These are phyloP conservation scores for Microcos paniculata DNA, from an alignment of 345 rosid genomes.

Conservation along the genomic window DNA sequence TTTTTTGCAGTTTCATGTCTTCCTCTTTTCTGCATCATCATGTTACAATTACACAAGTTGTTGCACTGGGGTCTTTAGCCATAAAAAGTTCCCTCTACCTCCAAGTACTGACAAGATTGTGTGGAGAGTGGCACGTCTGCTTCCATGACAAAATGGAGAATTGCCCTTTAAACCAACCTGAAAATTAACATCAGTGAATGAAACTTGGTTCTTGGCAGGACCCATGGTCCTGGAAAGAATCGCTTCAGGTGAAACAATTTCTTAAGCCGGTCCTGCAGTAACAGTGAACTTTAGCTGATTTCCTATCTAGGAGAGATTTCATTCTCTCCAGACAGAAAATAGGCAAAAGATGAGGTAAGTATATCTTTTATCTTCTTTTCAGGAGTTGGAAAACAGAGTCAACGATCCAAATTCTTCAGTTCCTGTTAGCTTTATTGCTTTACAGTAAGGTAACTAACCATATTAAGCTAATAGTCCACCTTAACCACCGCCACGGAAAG, in stretches of 20 bases:
- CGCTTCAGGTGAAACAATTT: neutral
- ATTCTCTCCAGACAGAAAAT: too few relatives aligned
- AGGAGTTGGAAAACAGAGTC: neutral
- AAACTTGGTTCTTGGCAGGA: neutral
- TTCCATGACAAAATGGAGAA: neutral
- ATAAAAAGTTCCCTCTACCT: neutral
- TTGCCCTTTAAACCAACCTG: neutral
- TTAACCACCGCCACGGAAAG: neutral
- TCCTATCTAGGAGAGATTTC: too few relatives aligned
- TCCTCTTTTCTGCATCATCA: neutral
- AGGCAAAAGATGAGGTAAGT: too few relatives aligned
- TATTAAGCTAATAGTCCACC: neutral
- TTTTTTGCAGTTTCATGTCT: neutral
- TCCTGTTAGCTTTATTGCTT: neutral
- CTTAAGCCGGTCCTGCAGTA: too few relatives aligned
- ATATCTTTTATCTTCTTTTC: neutral
- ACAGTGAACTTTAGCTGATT: too few relatives aligned
- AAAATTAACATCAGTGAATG: neutral
- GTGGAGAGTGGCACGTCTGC: neutral
- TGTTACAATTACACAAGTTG: neutral
- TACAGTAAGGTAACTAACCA: neutral
- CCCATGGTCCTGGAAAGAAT: neutral
- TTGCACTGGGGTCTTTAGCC: neutral
- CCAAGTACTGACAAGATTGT: neutral
- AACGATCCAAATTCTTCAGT: neutral